Base-by-base conservation (phyloP, 345 rosid genomes). In the Citrus trifoliata region DNA sequence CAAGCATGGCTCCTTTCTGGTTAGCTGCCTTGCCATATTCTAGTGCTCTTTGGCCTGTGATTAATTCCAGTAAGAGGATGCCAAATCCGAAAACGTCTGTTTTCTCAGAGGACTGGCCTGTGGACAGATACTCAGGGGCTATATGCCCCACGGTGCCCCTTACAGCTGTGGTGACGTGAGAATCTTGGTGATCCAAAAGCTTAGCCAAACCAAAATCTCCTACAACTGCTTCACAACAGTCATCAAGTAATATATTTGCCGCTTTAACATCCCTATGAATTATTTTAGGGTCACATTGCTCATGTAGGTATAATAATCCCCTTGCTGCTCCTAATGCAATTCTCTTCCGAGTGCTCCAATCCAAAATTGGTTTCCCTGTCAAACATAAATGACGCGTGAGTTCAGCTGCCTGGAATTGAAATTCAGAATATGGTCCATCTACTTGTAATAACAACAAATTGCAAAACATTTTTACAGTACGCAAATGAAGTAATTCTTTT, bases 221-320 rank as follows among this genome's bases (percentile, higher is more conserved):
- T 0, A 96, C 99, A 62, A 95, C 98, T 22, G 99, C 99, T 82
- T 93, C 99, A 65, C 88, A 95, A 10, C 90, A 83, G 62, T 93
- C 99, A 78, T 96, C 99, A 13, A 96, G 93, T 82, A 96, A 84
- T 74, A 96, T 90, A 73, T 96, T 96, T 59, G 99, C 99, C 38
- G 99, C 99, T 86, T 96, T 96, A n/a, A 96, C 99, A 79, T 96
- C 99, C 74, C 99, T 88, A 70, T 96, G 99, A 65, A 96, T 96
- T 58, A 96, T 96, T 85, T 96, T 96, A 7, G 99, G 99, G 85
- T 93, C 97, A 66, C 99, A 96, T 70, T 95, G 99, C 81, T 96
- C 99, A 14, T 96, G 99, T 71, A 96, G 93, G 81, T 96, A 96
- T 32, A 95, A 79, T 40, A 96, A 89, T 75, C 99, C 99, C 76